Base-by-base conservation (phyloP, 306 rosid species). In the Prosopis cineraria region DNA sequence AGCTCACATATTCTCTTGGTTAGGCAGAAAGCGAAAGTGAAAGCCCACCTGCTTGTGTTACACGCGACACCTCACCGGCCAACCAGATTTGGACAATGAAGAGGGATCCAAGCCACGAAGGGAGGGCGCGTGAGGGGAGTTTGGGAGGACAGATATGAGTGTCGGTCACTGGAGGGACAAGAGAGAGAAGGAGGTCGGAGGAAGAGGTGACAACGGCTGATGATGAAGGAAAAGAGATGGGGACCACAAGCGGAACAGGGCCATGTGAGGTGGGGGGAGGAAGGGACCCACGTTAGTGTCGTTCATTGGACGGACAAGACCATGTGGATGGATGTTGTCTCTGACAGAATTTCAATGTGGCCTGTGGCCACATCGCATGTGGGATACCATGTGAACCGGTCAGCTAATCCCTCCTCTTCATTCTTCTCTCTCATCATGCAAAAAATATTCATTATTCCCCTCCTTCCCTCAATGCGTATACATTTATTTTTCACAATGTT, bases 201-300 rank as follows among this genome's bases (percentile, higher is more conserved):
- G 47, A 40, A 53, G 76, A 63, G 86, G 88, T 79, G 86, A 88
- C 97, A 88, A 10, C 0, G 41, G 64, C 62, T 37, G 64, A 55
- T 76, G 13, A 40, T 40, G 44, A 40, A 0, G 11, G 82, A 83
- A 76, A 43, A 79, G 37, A 34, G 22, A 29, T 52, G 59, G 68
- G 86, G 93, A 84, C 91, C 81, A 63, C 20, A 5, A 76, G 30
- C 29, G 40, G 74, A 91, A 81, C 83, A 81, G 31, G 14, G 30
- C 66, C 92, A 90, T 83, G 98, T 89, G 93, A 81, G 0, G 7
- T 31, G 34, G 34, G 41, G 63, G 29, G 31, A 22, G 60, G 48
- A n/a, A n/a, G 70, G 81, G 90, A 10, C 90, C 90, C 90, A 79
- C 79, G 68, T 68, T 77, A 82, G 29, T 83, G 79, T 41, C n/a